Base-by-base conservation (phyloP, 306 rosid species). In the Lablab purpureus region DNA sequence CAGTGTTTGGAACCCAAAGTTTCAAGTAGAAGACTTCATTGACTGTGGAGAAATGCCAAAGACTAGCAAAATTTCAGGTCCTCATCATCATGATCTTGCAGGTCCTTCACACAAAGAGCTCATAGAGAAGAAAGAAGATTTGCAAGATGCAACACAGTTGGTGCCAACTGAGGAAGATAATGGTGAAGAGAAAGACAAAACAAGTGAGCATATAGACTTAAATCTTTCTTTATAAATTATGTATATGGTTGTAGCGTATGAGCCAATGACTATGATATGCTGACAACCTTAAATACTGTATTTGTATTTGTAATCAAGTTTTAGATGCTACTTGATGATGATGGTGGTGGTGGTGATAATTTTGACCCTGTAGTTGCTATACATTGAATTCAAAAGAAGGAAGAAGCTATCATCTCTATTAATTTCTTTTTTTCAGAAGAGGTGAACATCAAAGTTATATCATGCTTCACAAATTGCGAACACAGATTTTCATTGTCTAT, bases 11-110 rank as follows among this genome's bases (percentile, higher is more conserved):
- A 84, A 79, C 36, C 98, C 94, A 14, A 77, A 74, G 55, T 94
- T 94, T 72, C 86, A 84, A 69, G 90, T 90, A 14, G 93, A 92
- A 76, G 98, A 94, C 81, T 92, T 94, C 87, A 82, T 84, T 30
- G 88, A 77, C 30, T 78, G 22, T 63, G 78, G 71, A 45, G 73
- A 68, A 19, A 7, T 25, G 4, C 40, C 30, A 25, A 77, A 75
- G 70, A 64, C 10, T 13, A 6, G 0, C 43, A 14, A 0, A 34
- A 21, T 32, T 56, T 62, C 77, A 25, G 73, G 3, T 43, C 14
- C 49, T 43, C 66, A 19, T 47, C 54, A 49, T 54, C 28, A 56
- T 23, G 55, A 50, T 52, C 19, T 75, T 56, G 50, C 14, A 17
- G 84, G 78, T 36, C 75, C 89, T 68, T 82, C 90, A 32, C 67